Evolutionary conservation across 177 flowering plant species (phyloP), one percentile per base, ranked within the genome.

Genomic region (Vitis hybrid): DNA sequence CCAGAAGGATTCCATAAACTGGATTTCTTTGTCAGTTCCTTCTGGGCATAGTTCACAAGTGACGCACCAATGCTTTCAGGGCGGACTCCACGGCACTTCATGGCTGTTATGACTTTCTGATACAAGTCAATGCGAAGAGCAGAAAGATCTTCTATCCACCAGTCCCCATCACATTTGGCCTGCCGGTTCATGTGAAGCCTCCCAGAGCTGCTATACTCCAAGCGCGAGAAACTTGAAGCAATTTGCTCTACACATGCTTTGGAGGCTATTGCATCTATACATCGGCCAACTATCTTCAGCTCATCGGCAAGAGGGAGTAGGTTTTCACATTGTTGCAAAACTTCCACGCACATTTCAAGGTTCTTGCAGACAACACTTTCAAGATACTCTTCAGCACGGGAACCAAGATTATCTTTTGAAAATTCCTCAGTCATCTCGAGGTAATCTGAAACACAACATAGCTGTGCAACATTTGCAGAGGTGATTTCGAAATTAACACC

Each of bases 81-180:
- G 50, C 90, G 86, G n/a, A 93, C 90, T 10, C 97, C 95, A 21
- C 98, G 85, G 69, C 90, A 90, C 71, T 84, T 89, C 93, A 93
- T 90, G 12, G 98, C 94, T 27, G 90, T 71, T 32, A 93, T 85
- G 67, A 91, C 91, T 64, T 85, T 76, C 46, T 88, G 85, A 77
- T 90, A 91, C 76, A 93, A 72, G 66, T 90, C 95, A 27, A 90
- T 53, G 13, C 95, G 83, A 65, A 93, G 91, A 76, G 78, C 88
- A 20, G 94, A 89, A 24, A 93, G 78, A 80, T 93, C 97, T 70
- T 93, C 93, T 24, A 90, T 85, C 98, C 97, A 93, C 98, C 97
- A 93, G 65, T 90, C 97, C 9, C 86, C 88, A n/a, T 82, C 93
- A 71, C 87, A 80, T 75, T 88, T 90, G 17, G 86, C 77, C 62